Conservation (phyloP, 139 green algal genomes). For the Mychonastes homosphaera region DNA sequence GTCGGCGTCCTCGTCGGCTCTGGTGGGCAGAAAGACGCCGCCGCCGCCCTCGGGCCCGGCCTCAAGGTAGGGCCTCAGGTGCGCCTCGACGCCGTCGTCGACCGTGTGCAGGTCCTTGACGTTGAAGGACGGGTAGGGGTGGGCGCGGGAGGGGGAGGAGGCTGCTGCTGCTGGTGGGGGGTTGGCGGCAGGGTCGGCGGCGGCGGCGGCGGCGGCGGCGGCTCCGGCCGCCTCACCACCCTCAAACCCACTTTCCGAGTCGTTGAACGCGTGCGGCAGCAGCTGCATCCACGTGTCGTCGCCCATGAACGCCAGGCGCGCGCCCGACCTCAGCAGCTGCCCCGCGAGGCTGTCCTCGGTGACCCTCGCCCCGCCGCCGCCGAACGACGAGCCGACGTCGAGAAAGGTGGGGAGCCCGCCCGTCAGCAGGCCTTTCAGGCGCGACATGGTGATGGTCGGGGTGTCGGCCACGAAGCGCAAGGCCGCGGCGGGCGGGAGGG, state of each 20-base stretch:
- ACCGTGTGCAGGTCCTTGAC: constrained; percentile 91
- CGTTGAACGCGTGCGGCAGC: constrained; percentile 46
- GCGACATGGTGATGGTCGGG: constrained; percentile 85
- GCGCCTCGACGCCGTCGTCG: constrained; percentile 69
- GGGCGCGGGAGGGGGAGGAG: too few relatives aligned
- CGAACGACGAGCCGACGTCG: constrained; percentile 80
- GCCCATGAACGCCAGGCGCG: constrained; percentile 47
- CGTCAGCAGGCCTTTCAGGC: constrained; percentile 68
- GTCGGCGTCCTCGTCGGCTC: background rate
- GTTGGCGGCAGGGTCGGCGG: too few relatives aligned
- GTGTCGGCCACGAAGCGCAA: constrained; percentile 75
- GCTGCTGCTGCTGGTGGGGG: too few relatives aligned
- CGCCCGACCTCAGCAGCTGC: constrained; percentile 46
- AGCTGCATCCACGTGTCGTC: constrained; percentile 91
- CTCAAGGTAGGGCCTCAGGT: constrained; percentile 6
- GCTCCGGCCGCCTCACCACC: too few relatives aligned
- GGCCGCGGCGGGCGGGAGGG: constrained; percentile 8
- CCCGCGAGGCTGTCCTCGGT: constrained; percentile 84
- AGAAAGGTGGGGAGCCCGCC: constrained; percentile 90
- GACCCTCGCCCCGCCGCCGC: constrained; percentile 49
- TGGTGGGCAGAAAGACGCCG: too few relatives aligned
- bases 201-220: too few relatives aligned
- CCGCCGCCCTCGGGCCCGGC: too few relatives aligned
- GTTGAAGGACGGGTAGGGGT: constrained; percentile 85
- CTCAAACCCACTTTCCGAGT: too few relatives aligned